Evolutionary conservation across 116 monocot genomes (phyloP).

Genomic region (Posidonia oceanica): DNA sequence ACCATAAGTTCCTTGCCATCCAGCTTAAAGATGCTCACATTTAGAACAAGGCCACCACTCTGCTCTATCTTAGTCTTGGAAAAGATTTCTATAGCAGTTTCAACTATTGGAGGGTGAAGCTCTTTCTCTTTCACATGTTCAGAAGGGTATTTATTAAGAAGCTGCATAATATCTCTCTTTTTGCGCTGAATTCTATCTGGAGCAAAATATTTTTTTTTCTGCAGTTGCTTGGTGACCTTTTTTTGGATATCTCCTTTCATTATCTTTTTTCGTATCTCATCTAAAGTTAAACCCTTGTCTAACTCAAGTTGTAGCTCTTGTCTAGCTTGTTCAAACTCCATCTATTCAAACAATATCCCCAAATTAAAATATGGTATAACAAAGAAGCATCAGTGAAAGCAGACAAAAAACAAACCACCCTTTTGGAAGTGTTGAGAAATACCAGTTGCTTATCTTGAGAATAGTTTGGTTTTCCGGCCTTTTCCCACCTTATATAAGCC

Average conservation of each 20-base stretch:
- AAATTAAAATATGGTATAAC: not conserved
- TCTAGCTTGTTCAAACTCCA: constrained; percentile 86
- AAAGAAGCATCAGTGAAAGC: not conserved
- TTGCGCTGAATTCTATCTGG: constrained; percentile 59
- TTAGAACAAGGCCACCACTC: constrained; percentile 31
- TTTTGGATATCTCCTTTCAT: no score
- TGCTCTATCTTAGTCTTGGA: constrained; percentile 38
- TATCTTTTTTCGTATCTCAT: constrained; percentile 42
- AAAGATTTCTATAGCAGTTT: constrained; percentile 38
- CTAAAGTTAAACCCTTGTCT: constrained; percentile 44
- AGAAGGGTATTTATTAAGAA: constrained; percentile 39
- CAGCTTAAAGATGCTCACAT: constrained; percentile 57
- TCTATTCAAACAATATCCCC: constrained; percentile 21
- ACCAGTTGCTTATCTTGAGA: constrained; percentile 66
- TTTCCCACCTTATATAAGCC: constrained; percentile 85
- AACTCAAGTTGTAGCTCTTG: constrained; percentile 65
- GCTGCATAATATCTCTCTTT: constrained; percentile 54
- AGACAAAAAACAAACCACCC: not conserved
- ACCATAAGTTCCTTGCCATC: constrained; percentile 70
- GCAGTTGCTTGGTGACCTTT: constrained; percentile 43
- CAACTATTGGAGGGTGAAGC: constrained; percentile 11
- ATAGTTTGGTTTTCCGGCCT: constrained; percentile 86
- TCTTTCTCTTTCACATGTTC: constrained; percentile 22
- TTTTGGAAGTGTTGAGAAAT: not conserved
- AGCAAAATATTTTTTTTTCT: constrained; percentile 54